Percentiles rank a stretch among this genome's conserved stretches.
Conservation (phyloP, 1,284 basidiomycete species). For the Apiotrichum siamense region DNA sequence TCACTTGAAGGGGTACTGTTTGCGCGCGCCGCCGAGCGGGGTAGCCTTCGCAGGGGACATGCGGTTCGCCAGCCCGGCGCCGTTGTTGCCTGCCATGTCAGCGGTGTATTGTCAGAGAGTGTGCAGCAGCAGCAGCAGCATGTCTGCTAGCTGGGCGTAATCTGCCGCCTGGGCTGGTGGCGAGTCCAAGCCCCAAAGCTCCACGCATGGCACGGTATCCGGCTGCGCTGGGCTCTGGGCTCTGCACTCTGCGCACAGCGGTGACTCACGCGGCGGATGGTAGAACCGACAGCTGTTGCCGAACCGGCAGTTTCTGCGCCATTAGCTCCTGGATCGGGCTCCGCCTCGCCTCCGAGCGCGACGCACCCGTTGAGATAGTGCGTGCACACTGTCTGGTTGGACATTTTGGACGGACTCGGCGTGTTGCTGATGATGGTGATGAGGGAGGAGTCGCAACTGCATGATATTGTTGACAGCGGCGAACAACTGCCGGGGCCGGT, state of each 20-base stretch:
- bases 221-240: too few relatives aligned
- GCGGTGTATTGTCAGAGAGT: too few relatives aligned
- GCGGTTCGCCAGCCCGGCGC: conserved; percentile 3
- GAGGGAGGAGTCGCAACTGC: neutral
- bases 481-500: too few relatives aligned
- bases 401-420: conserved; percentile 1
- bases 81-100: conserved; percentile 2
- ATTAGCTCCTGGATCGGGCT: neutral
- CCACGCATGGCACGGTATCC: too few relatives aligned
- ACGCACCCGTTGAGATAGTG: conserved; percentile 15
- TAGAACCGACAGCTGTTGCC: conserved; percentile 32
- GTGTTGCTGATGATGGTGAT: neutral
- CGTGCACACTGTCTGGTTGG: conserved; percentile 9
- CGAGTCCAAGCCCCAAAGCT: too few relatives aligned
- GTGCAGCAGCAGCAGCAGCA: too few relatives aligned
- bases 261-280: conserved; percentile 28
- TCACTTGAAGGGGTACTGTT: conserved; percentile 36
- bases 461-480: neutral
- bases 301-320: conserved; percentile 31
- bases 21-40: conserved; percentile 14
- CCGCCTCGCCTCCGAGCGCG: neutral
- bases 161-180: too few relatives aligned
- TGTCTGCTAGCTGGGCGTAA: too few relatives aligned
- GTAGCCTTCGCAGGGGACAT: conserved; percentile 14
- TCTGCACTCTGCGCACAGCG: too few relatives aligned